Conservation (phyloP, 768 basidiomycete species). For the Termitomyces sp. region DNA sequence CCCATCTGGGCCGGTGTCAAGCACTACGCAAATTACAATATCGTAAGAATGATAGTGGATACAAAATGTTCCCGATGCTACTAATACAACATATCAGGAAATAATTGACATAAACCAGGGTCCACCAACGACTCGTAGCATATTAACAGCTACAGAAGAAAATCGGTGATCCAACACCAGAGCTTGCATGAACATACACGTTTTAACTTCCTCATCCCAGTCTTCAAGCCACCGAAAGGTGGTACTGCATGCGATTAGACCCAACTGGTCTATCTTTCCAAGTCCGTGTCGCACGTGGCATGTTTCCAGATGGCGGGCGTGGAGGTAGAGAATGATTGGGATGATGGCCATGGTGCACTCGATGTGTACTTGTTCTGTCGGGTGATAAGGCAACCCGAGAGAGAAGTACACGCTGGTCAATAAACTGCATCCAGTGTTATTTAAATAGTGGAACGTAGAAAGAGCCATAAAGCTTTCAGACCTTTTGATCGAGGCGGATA, state of each 20-base stretch:
- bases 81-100: background rate
- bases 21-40: background rate
- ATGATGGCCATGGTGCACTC: background rate
- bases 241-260: background rate
- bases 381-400: background rate
- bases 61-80: background rate
- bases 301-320: background rate
- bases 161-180: background rate
- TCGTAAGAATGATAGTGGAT: background rate
- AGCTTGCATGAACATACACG: background rate
- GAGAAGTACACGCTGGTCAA: constrained; percentile 1
- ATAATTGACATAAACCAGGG: background rate
- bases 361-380: background rate
- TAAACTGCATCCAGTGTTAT: background rate
- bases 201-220: background rate
- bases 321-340: background rate
- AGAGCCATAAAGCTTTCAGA: background rate
- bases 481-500: constrained; percentile 24
- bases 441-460: background rate
- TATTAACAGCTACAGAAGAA: background rate
- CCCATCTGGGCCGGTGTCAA: background rate
- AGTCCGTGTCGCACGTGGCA: background rate
- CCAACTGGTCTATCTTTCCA: background rate
- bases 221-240: background rate
- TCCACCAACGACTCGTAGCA: too few species aligned